Evolutionary conservation across 768 basidiomycete genomes (phyloP), one percentile per base, ranked within the genome.

Genomic region (Saitozyma podzolica): DNA sequence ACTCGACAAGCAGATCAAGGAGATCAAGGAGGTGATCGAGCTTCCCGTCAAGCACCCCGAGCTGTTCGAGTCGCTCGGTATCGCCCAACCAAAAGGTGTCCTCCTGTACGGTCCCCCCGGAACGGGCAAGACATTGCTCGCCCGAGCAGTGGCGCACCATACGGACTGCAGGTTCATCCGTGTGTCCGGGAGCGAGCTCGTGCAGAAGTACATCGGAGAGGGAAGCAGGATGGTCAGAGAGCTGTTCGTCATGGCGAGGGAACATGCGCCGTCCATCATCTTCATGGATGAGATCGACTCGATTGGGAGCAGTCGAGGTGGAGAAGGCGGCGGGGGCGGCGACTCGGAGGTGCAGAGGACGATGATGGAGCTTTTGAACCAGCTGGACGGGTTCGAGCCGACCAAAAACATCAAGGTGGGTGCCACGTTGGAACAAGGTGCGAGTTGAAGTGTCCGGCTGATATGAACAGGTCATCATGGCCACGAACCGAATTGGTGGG

Each of bases 261-360:
- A 97, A 78, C 92, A 96, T 74, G 95, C 95, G 41, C 95, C 95
- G 42, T 90, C 89, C 80, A 96, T 98, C 81, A 96, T 98, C 78
- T 97, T 98, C 83, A 96, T 98, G 94, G 95, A 97, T 78, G 95
- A 97, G 81, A 97, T 98, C 67, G 95, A 98, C 81, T 92, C 91
- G 17, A 98, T 98, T 74, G 95, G 95, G 58, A 90, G 88, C 66
- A 92, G 91, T 66, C 82, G 94, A 77, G 92, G 94, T 10, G 91
- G 93, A 68, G 82, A 84, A 40, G 87, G 87, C 8, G 84, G 83
- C 19, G 85, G 86, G 8, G 83, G 84, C 39, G 90, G 91, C 1
- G 91, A 93, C 72, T 90, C 88, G 3, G 91, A 92, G 78, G 91
- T 92, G 62, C 90, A 93, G 82, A 82, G 91, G 58, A 93, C 91